Evolutionary conservation across 208 protist species (phyloP).

Genomic region (Leishmania mexicana): DNA sequence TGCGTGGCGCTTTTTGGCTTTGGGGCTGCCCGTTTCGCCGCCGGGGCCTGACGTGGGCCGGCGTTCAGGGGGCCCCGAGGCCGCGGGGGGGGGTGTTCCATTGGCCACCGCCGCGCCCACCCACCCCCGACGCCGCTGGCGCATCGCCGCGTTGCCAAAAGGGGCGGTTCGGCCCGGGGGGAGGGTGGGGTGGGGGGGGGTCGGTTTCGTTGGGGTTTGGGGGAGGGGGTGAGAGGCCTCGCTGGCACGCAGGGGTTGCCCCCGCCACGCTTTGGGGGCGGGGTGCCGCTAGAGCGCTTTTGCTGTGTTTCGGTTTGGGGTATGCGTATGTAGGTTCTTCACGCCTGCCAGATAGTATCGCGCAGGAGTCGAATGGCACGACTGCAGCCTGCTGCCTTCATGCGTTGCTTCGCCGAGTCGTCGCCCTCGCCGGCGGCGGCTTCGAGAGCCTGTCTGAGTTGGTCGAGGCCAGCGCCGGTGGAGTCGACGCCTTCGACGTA

Average conservation of each 20-base stretch:
- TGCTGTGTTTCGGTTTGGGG: background rate
- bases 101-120: too few relatives aligned
- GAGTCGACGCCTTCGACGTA: conserved; percentile 35
- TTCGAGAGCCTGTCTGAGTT: conserved; percentile 11
- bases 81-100: too few relatives aligned
- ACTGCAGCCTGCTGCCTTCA: conserved; percentile 19
- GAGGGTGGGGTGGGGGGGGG: too few relatives aligned
- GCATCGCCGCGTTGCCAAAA: too few relatives aligned
- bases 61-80: too few relatives aligned
- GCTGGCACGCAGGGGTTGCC: too few relatives aligned
- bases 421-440: conserved; percentile 2
- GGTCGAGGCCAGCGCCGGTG: conserved; percentile 11
- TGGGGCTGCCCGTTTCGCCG: too few relatives aligned
- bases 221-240: too few relatives aligned
- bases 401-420: conserved; percentile 14
- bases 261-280: background rate
- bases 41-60: too few relatives aligned
- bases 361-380: conserved; percentile 19
- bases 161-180: too few relatives aligned
- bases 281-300: background rate
- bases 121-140: too few relatives aligned
- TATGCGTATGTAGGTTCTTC: background rate
- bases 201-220: background rate
- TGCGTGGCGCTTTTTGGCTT: too few relatives aligned
- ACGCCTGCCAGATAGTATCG: background rate